These are phyloP conservation scores for Coemansia asiatica DNA, from an alignment of 192 early-diverging fungal species.

Conservation along the genomic window DNA sequence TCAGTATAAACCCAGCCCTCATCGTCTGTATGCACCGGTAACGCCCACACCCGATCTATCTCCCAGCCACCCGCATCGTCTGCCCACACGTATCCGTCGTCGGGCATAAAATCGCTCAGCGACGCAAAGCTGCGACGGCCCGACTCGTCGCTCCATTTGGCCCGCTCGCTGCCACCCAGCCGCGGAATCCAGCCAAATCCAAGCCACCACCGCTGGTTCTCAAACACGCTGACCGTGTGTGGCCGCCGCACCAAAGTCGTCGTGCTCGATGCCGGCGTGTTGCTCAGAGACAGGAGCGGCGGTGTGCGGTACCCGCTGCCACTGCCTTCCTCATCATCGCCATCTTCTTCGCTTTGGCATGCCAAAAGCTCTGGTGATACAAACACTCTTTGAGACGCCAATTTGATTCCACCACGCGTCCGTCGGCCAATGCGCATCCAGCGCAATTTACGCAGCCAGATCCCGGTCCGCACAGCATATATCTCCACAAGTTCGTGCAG, in stretches of 20 bases:
- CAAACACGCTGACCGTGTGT: conserved; percentile 57
- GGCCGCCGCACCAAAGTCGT: conserved; percentile 31
- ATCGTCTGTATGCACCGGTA: conserved; percentile 53
- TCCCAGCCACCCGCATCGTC: conserved; percentile 59
- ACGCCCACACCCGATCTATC: conserved; percentile 55
- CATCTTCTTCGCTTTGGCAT: conserved; percentile 6
- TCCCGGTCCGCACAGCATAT: conserved; percentile 6
- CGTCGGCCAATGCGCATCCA: background rate
- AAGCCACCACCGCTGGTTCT: conserved; percentile 82
- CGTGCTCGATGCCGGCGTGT: conserved; percentile 28
- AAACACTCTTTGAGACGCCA: background rate
- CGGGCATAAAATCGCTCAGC: conserved; percentile 61
- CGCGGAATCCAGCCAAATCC: conserved; percentile 73
- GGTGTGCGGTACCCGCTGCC: conserved; percentile 44
- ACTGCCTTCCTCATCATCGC: conserved; percentile 11
- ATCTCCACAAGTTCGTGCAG: conserved; percentile 28
- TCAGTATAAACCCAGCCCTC: conserved; percentile 71
- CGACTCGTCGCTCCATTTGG: conserved; percentile 67
- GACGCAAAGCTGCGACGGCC: conserved; percentile 55
- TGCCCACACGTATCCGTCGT: conserved; percentile 59
- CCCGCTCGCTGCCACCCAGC: conserved; percentile 62
- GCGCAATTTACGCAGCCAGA: conserved; percentile 8
- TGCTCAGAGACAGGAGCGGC: conserved; percentile 34
- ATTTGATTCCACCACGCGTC: background rate
- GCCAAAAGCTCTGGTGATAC: conserved; percentile 12